Conservation (phyloP, 1,284 basidiomycete species). For the Sporisorium scitamineum region DNA sequence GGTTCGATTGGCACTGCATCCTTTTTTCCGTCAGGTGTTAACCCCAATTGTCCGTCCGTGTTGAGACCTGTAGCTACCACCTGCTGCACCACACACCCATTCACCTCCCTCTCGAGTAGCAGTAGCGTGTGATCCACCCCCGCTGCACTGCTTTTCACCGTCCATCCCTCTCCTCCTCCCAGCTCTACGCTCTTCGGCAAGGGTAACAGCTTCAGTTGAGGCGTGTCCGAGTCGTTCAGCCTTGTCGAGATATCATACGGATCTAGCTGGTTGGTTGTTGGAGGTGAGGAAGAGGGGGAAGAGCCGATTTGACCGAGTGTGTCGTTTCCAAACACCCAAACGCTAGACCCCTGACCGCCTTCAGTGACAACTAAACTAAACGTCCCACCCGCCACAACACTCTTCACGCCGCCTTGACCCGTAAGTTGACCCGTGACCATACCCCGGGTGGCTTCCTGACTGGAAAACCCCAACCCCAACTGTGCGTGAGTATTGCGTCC, state of each 20-base stretch:
- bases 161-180: constrained; percentile 5
- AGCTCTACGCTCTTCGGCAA: constrained; percentile 14
- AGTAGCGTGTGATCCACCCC: constrained; percentile 40
- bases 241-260: constrained; percentile 27
- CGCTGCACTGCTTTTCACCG: background rate
- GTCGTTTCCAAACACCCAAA: constrained; percentile 37
- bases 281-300: background rate
- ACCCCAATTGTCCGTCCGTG: constrained; percentile 57
- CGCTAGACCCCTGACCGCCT: background rate
- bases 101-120: constrained; percentile 14
- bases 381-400: constrained; percentile 12
- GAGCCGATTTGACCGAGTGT: constrained; percentile 39
- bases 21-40: background rate
- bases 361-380: constrained; percentile 30
- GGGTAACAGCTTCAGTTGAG: constrained; percentile 26
- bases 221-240: background rate
- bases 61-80: constrained; percentile 37
- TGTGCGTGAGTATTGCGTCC: constrained; percentile 45
- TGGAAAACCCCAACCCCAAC: constrained; percentile 36
- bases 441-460: constrained; percentile 45
- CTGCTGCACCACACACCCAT: constrained; percentile 11
- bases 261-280: background rate
- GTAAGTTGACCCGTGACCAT: constrained; percentile 27
- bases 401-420: constrained; percentile 12
- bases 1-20: constrained; percentile 22